Base-by-base conservation (phyloP, 805 yeast species). In the Candida xyloterini region DNA sequence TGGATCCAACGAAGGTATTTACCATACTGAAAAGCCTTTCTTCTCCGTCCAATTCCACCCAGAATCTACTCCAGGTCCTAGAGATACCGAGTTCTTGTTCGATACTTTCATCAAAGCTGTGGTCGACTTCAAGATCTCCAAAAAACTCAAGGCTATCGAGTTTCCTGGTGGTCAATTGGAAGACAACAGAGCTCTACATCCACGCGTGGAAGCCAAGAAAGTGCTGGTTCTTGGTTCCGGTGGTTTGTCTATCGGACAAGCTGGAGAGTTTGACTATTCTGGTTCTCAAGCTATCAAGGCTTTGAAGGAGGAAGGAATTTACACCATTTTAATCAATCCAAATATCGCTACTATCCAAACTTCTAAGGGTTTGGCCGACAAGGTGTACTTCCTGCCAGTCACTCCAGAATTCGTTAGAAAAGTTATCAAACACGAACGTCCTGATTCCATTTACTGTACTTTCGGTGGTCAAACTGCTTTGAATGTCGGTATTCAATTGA, bases 21-120 rank as follows among this genome's bases (percentile, higher is more conserved):
- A 88, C 72, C 87, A 91, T 68, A 76, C 82, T 30, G 73, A 79
- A 50, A 74, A 84, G 65, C 99, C 99, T 27, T 84, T 74, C 63
- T 93, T 93, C 75, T 93, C 99, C 11, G 98, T 93, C 34, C 99
- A 93, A 73, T 91, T 93, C 76, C 99, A 93, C 65, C 99, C 99
- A 18, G 99, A 93, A 73, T 87, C 97, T 16, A 88, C 96, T 35
- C 98, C 99, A 33, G 99, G 99, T 64, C 99, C 99, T 63, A 81
- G 96, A 64, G 99, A 93, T 65, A 93, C 99, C 37, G 99, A 93
- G 69, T 93, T 90, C 67, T 73, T 93, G 63, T 93, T 93, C 57
- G 99, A 93, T 59, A 89, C 86, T 23, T 93, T 93, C 68, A 84
- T 93, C 59, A 67, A 86, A 51, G 65, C 96, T 35, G 95, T 93